These are phyloP conservation scores for Calycina herbarum DNA, from an alignment of 2,329 filamentous ascomycete species.

Conservation along the genomic window DNA sequence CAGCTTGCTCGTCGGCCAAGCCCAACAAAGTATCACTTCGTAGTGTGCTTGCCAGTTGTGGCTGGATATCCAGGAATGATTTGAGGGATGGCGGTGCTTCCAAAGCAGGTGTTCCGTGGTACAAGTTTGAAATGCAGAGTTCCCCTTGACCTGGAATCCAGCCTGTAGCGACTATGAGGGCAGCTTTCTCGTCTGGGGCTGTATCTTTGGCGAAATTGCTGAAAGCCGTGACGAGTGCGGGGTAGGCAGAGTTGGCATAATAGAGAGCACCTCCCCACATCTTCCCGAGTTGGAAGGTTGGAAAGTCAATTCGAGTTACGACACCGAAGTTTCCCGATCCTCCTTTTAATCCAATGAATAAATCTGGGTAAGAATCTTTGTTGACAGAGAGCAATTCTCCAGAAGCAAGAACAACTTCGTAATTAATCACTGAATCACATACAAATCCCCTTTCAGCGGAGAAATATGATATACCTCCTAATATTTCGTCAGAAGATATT, in stretches of 20 bases:
- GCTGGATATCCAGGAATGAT: slow-evolving; percentile 26
- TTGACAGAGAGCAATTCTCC: slow-evolving; percentile 17
- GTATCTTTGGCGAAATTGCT: slow-evolving; percentile 1
- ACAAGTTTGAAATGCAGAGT: slow-evolving; percentile 1
- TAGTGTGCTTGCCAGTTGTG: slow-evolving; percentile 32
- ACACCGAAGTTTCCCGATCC: slow-evolving; percentile 20
- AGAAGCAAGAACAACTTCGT: slow-evolving; percentile 38
- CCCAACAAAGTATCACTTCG: slow-evolving; percentile 3
- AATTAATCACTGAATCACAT: slow-evolving; percentile 46
- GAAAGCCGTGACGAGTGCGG: slow-evolving; percentile 9
- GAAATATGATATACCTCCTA: slow-evolving; percentile 18
- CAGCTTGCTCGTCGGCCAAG: slow-evolving; percentile 21
- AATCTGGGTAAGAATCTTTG: slow-evolving; percentile 10
- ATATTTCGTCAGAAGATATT: background rate
- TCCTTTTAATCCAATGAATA: slow-evolving; percentile 21
- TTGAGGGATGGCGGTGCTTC: background rate
- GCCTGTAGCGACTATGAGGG: background rate
- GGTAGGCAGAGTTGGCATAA: background rate
- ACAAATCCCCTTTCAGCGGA: slow-evolving; percentile 45
- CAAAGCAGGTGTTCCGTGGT: background rate
- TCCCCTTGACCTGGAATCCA: background rate
- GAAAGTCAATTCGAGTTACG: slow-evolving; percentile 9
- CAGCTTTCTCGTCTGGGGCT: background rate
- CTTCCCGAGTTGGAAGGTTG: background rate
- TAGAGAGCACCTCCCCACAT: slow-evolving; percentile 8